A percentile compares a stretch with the other conserved stretches of the same genome.
phyloP scores from a whole-genome alignment of 1,284 basidiomycete species.

The Wallemia hederae region DNA sequence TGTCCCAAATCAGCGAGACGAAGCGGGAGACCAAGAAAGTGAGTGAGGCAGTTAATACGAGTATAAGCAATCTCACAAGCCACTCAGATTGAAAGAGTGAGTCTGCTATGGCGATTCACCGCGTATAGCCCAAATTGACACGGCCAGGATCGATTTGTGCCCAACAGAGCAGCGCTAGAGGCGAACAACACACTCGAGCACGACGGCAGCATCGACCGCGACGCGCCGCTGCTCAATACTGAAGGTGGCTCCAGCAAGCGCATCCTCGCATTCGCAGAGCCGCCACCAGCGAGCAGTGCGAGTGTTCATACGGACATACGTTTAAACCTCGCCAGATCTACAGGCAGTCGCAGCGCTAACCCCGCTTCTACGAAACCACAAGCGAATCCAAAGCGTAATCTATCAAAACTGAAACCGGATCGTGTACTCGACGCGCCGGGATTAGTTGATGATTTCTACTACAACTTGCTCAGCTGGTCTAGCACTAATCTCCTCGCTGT shows the following conservation, averaged over 20 bases:
- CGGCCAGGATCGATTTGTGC: neutral
- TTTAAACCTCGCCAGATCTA: constrained; percentile 34
- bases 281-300: constrained; percentile 34
- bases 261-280: constrained; percentile 45
- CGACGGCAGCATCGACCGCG: neutral
- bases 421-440: constrained; percentile 83
- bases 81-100: neutral
- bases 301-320: constrained; percentile 38
- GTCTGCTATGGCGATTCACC: neutral
- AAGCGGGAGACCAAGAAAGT: neutral
- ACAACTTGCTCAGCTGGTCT: constrained; percentile 79
- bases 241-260: constrained; percentile 15
- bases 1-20: neutral
- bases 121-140: neutral
- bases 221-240: neutral
- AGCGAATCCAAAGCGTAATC: constrained; percentile 38
- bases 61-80: neutral
- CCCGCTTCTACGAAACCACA: constrained; percentile 26
- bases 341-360: constrained; percentile 24
- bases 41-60: neutral
- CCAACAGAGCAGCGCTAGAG: neutral
- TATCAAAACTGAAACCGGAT: constrained; percentile 48
- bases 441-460: constrained; percentile 87
- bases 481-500: constrained; percentile 61
- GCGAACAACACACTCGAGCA: neutral